Evolutionary conservation across 2,329 filamentous ascomycete genomes (phyloP).

Genomic region (Penicillium sp.): DNA sequence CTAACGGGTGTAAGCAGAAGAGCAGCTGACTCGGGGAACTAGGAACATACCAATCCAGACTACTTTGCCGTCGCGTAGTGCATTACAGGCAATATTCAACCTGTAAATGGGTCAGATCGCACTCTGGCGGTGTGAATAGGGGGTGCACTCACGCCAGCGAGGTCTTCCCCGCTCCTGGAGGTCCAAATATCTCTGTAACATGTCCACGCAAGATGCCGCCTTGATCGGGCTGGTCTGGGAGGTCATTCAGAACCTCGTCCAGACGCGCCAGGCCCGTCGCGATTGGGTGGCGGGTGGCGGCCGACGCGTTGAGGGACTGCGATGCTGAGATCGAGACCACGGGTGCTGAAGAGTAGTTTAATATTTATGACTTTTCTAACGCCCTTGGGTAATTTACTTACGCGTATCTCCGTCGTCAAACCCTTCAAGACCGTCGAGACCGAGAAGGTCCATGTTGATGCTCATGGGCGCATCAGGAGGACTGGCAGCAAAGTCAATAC

Average conservation of each 20-base stretch:
- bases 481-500: conserved; percentile 1
- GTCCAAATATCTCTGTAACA: conserved; percentile 79
- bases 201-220: conserved; percentile 63
- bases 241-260: conserved; percentile 31
- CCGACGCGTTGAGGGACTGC: conserved; percentile 29
- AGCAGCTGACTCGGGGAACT: not conserved
- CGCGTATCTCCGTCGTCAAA: conserved; percentile 22
- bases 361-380: not conserved
- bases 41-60: conserved; percentile 69
- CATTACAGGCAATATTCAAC: conserved; percentile 59
- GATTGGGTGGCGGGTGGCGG: conserved; percentile 16
- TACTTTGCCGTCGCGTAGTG: conserved; percentile 54
- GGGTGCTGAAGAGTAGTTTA: conserved; percentile 18
- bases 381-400: conserved; percentile 13
- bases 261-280: conserved; percentile 43
- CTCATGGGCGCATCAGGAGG: conserved; percentile 17
- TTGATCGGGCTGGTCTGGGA: conserved; percentile 3
- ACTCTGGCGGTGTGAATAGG: conserved; percentile 1
- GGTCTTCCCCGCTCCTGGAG: conserved; percentile 78
- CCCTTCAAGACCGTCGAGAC: conserved; percentile 17
- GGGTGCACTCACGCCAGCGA: conserved; percentile 59
- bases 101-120: conserved; percentile 40
- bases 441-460: conserved; percentile 25
- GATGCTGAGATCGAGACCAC: conserved; percentile 31
- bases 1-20: conserved; percentile 23